Base-by-base conservation (phyloP, 306 rosid species). In the Castanea sativa region DNA sequence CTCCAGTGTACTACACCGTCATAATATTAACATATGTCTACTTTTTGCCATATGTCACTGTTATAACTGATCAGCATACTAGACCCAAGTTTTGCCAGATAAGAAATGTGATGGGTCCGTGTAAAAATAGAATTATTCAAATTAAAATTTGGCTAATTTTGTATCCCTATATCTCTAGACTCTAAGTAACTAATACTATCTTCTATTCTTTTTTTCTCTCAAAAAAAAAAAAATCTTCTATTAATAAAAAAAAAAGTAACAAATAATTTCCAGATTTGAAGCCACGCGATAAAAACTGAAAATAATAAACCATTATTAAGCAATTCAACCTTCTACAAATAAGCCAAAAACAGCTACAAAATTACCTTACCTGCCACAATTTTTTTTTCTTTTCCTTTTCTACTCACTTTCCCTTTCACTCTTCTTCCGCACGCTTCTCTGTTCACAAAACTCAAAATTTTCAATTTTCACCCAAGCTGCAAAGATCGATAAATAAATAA, bases 341-440 rank as follows among this genome's bases (percentile, higher is more conserved):
- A 49, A 49, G 80, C 68, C 80, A 73, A 83, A 81, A 74, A 49
- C 12, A 21, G 79, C 64, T 59, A 71, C 71, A 67, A 65, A 35
- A 64, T 74, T 78, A 19, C 72, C 72, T 35, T 68, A 87, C 94
- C 90, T 85, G 64, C 20, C 27, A 15, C 41, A 19, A 21, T 56
- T 5, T 21, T 6, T 43, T 77, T 49, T 16, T 67, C 12, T 41
- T 41, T 8, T 41, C 12, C 12, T 41, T 41, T 41, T 41, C 45
- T 41, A 41, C 45, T 29, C 69, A 49, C 83, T 77, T 79, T 81
- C 77, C 81, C 86, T 75, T 67, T 76, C 29, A 64, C 84, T 73
- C 81, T 77, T 82, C 69, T 64, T 58, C 69, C n/a, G 14, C 80
- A 83, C 88, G 80, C 78, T 81, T 77, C 58, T 21, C 25, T 25